These are phyloP conservation scores for Quercus variabilis DNA, from an alignment of 306 rosid genomes.

Conservation along the genomic window DNA sequence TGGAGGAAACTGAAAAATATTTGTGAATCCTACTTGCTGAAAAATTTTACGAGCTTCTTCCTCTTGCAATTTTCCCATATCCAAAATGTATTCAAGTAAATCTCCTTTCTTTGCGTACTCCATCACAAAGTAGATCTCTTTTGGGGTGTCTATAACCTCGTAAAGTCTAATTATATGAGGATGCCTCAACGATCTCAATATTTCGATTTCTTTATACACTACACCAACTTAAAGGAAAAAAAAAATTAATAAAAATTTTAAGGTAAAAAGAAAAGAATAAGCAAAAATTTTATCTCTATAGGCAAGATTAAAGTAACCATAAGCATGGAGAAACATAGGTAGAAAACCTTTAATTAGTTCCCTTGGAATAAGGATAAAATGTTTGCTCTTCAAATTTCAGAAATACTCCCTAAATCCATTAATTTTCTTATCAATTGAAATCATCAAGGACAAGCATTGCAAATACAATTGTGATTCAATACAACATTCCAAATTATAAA, in stretches of 20 bases:
- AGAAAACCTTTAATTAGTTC: neutral
- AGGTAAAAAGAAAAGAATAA: neutral
- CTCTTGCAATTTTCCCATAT: no score
- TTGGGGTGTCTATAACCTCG: slow-evolving; percentile 82
- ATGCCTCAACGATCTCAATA: slow-evolving; percentile 84
- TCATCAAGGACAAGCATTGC: neutral
- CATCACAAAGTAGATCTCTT: slow-evolving; percentile 78
- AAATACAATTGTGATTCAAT: neutral
- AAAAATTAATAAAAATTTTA: neutral
- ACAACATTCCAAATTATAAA: neutral
- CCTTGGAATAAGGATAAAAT: neutral
- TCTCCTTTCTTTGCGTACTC: slow-evolving; percentile 89
- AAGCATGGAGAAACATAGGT: neutral
- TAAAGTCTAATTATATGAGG: slow-evolving; percentile 88
- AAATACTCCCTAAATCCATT: neutral
- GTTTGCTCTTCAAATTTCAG: neutral
- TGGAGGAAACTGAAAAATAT: slow-evolving; percentile 10
- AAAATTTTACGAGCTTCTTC: no score
- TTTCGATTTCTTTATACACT: slow-evolving; percentile 89
- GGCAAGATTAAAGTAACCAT: neutral
- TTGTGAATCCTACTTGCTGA: slow-evolving; percentile 62
- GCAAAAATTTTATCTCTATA: neutral
- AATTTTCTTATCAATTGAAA: neutral
- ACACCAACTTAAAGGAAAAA: slow-evolving; percentile 31
- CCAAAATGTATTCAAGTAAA: slow-evolving; percentile 79